A percentile compares a stretch with the other conserved stretches of the same genome.
Conservation (phyloP, 1,139 yeast genomes). For the Protomyces macrosporus region DNA sequence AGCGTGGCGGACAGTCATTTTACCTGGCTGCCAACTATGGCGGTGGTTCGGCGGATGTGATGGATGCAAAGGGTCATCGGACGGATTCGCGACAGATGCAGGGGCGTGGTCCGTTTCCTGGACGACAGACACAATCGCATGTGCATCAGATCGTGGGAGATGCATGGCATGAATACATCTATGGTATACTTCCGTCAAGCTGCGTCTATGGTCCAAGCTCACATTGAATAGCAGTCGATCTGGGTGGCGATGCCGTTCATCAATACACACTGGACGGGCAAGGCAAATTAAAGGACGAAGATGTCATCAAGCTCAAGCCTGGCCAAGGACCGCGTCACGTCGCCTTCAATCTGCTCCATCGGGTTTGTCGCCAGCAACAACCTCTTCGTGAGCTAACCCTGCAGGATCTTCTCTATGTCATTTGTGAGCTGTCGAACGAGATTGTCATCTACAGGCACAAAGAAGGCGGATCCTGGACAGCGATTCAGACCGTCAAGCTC, state of each 20-base stretch:
- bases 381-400: background rate
- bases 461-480: background rate
- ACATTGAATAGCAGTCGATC: background rate
- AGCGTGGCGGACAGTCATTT: background rate
- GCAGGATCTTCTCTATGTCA: slow-evolving; percentile 5
- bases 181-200: background rate
- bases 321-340: slow-evolving; percentile 22
- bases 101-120: slow-evolving; percentile 18
- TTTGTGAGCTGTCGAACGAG: slow-evolving; percentile 21
- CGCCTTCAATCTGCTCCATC: slow-evolving; percentile 10
- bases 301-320: background rate
- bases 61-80: background rate
- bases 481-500: slow-evolving; percentile 2
- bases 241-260: slow-evolving; percentile 14
- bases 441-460: background rate
- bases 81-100: background rate
- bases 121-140: slow-evolving; percentile 20
- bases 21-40: slow-evolving; percentile 15
- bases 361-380: background rate
- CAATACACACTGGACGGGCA: background rate
- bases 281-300: background rate
- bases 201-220: too few relatives aligned
- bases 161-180: background rate
- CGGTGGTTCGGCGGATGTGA: slow-evolving; percentile 12
- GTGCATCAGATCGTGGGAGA: slow-evolving; percentile 24